Conservation (phyloP, 352 stramenopile genomes). For the Globisporangium rhizosaccharum region DNA sequence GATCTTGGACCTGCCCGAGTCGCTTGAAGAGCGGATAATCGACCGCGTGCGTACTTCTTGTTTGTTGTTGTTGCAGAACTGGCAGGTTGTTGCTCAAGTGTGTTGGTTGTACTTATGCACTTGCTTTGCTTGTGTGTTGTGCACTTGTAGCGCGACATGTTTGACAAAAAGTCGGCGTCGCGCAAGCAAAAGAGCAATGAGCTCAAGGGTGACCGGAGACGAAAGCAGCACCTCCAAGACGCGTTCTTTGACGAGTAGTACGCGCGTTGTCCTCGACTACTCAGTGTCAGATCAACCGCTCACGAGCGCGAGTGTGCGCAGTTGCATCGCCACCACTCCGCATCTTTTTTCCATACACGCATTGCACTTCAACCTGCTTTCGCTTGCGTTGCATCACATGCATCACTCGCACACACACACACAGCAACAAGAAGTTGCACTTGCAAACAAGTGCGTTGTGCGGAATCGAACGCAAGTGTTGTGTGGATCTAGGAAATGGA, state of each 20-base stretch:
- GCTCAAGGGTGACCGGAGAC: constrained; percentile 66
- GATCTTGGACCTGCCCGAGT: constrained; percentile 74
- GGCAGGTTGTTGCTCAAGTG: neutral
- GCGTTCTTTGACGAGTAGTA: constrained; percentile 57
- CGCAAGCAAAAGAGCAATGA: constrained; percentile 80
- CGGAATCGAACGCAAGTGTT: too few relatives aligned
- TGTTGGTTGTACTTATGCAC: neutral
- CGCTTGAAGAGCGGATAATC: constrained; percentile 62
- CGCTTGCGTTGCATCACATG: too few relatives aligned
- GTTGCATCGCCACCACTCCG: too few relatives aligned
- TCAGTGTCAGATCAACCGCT: neutral
- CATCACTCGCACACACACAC: too few relatives aligned
- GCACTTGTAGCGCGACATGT: constrained; percentile 53
- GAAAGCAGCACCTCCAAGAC: constrained; percentile 77
- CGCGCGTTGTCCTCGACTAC: neutral
- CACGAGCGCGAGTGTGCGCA: too few relatives aligned
- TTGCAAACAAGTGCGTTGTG: too few relatives aligned
- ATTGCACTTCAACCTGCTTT: too few relatives aligned
- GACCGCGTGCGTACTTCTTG: constrained; percentile 48
- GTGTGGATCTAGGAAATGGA: too few relatives aligned
- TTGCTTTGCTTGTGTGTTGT: neutral
- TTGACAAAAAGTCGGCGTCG: constrained; percentile 75
- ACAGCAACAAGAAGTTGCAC: too few relatives aligned
- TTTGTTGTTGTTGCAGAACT: neutral
- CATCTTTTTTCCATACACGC: too few relatives aligned